Base-by-base conservation (phyloP, 768 basidiomycete species). In the Naematelia aurantialba region DNA sequence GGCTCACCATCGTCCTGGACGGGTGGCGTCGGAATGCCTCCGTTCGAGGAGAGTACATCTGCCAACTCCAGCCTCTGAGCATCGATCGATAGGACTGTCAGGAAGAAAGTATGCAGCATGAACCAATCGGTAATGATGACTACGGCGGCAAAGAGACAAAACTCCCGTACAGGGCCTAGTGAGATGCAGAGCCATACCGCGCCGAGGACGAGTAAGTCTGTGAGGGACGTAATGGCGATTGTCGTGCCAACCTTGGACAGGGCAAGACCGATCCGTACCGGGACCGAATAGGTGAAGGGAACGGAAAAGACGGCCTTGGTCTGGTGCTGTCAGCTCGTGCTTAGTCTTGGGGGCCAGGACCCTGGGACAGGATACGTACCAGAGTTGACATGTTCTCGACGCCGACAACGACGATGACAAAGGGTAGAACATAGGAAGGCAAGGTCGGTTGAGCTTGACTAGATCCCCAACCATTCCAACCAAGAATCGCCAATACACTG, bases 41-140 rank as follows among this genome's bases (percentile, higher is more conserved):
- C 54, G 29, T 50, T 29, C 11, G 59, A 45, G 11, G 56, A 34
- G 5, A 73, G 63, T 0, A 98, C 81, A 74, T 99, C 90, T 58
- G 89, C 87, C 68, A 85, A 87, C 79, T 94, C 94, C 24, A 99
- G 78, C 47, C 94, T 85, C 66, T 96, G 92, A 47, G 97, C 85
- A 79, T 99, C 94, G 66, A 99, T 96, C 0, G 91, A 91, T 22
- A 99, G 79, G 25, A 78, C 91, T 5, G 93, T 89, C 63, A 93
- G 81, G 78, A 94, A 97, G 79, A 97, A 94, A 0, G 91, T 96
- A 71, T 96, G 90, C 14, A 94, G 87, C 60, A 98, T 82, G 79
- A 93, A 94, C 91, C 91, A 98, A 75, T 98, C 93, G 14, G 91
- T 92, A 27, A 97, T 88, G 21, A 97, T 82, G 11, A 97, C 91